Evolutionary conservation across 2,329 filamentous ascomycete species (phyloP), one percentile per base, ranked within the genome.

Genomic region (Penicillium sp.): DNA sequence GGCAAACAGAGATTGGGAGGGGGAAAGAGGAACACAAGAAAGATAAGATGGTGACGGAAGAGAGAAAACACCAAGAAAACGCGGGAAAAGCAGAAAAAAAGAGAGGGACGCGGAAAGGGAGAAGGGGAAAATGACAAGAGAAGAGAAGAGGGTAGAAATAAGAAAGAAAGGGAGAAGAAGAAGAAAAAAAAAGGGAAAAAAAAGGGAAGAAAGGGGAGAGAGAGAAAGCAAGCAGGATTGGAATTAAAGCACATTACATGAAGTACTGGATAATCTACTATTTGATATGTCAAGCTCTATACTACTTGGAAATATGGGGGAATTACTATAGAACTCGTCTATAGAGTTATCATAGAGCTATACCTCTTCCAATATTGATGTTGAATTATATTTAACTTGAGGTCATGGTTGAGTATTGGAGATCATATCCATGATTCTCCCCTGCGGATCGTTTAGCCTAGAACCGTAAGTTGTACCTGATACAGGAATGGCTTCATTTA

Each of bases 171-270:
- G 61, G 43, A 55, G 41, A 56, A 50, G 50, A 54, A 53, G 35
- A 56, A 61, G 49, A 58, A 43, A 52, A 58, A 52, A 42, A 40
- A 54, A 47, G 8, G 17, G 9, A 21, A 56, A 54, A 60, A 50
- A 61, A 60, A 62, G 57, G 58, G 62, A 67, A 70, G 61, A 65
- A 57, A 69, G 61, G 66, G 58, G 62, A 64, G 55, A 63, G 61
- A 64, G 64, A 64, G 63, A 59, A 51, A 61, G 59, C 56, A 64
- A 63, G 60, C 56, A 67, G 66, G 61, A 66, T 60, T 61, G 21
- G 42, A 40, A 67, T 51, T 51, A 54, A 47, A 47, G 23, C 50
- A 21, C 25, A 47, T 47, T 29, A 54, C 23, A 45, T 38, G 41
- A 48, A 38, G 41, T 54, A 48, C 51, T 48, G 15, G 8, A 19